Evolutionary conservation across 768 basidiomycete genomes (phyloP).

Genomic region (Pisolithus microcarpus): DNA sequence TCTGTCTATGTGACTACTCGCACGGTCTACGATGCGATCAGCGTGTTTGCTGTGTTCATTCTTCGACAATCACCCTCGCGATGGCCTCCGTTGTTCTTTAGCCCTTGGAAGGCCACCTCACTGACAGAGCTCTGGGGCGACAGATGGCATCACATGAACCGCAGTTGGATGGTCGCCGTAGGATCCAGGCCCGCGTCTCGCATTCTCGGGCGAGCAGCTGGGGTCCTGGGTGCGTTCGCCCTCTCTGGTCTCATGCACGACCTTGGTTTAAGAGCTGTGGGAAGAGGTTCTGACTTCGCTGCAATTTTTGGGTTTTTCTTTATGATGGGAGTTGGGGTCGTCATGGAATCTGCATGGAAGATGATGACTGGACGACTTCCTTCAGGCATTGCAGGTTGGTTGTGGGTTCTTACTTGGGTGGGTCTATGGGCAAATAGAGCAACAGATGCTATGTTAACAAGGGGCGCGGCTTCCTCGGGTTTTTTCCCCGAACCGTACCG

Average conservation of each 20-base stretch:
- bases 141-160: constrained; percentile 60
- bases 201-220: constrained; percentile 40
- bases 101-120: constrained; percentile 47
- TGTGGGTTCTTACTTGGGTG: constrained; percentile 46
- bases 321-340: constrained; percentile 44
- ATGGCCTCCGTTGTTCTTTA: constrained; percentile 53
- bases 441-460: constrained; percentile 29
- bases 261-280: constrained; percentile 49
- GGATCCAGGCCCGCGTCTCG: constrained; percentile 37
- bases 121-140: constrained; percentile 50
- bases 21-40: constrained; percentile 30
- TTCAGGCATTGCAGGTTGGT: constrained; percentile 36
- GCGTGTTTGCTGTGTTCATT: constrained; percentile 38
- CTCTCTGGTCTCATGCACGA: constrained; percentile 51
- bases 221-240: constrained; percentile 47
- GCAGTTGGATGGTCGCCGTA: constrained; percentile 43
- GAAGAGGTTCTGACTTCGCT: constrained; percentile 41
- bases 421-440: constrained; percentile 39
- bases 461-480: neutral
- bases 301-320: constrained; percentile 44
- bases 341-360: constrained; percentile 41
- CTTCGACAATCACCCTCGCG: constrained; percentile 38
- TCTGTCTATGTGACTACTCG: constrained; percentile 40
- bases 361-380: constrained; percentile 34
- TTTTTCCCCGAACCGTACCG: neutral